A percentile compares a stretch with the other conserved stretches of the same genome.
phyloP scores from a whole-genome alignment of 768 basidiomycete species.

The Lactarius evosmus region DNA sequence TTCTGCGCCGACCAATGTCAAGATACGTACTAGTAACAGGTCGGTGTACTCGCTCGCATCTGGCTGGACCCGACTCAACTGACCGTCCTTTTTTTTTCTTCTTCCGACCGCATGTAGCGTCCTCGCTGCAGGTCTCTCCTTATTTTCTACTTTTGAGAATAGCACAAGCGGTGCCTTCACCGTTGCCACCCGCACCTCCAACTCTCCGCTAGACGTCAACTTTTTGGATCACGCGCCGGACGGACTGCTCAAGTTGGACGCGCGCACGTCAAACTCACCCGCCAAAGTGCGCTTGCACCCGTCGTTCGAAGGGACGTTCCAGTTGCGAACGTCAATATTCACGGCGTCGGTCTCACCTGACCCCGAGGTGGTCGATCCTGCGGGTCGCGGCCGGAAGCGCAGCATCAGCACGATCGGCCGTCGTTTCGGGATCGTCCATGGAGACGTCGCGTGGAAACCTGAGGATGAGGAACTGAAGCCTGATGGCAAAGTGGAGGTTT shows the following conservation, averaged over 20 bases:
- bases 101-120: not conserved
- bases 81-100: too few relatives aligned
- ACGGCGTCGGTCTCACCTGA: not conserved
- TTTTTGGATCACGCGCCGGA: constrained; percentile 9
- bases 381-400: constrained; percentile 18
- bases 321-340: constrained; percentile 12
- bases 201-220: constrained; percentile 12
- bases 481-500: constrained; percentile 9
- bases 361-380: constrained; percentile 12
- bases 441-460: constrained; percentile 10
- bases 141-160: constrained; percentile 3
- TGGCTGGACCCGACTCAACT: not conserved
- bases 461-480: constrained; percentile 7
- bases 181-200: constrained; percentile 12
- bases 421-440: not conserved
- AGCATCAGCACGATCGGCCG: constrained; percentile 11
- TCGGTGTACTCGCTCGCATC: not conserved
- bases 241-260: not conserved
- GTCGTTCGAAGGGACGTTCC: constrained; percentile 17
- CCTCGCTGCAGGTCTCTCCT: constrained; percentile 1
- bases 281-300: constrained; percentile 17
- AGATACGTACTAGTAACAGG: constrained; percentile 14
- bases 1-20: constrained; percentile 3
- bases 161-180: constrained; percentile 6
- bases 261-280: constrained; percentile 19